A percentile compares a stretch with the other conserved stretches of the same genome.
These are phyloP conservation scores for Platanus orientalis DNA, from an alignment of 164 flowering plant species.

Conservation along the genomic window DNA sequence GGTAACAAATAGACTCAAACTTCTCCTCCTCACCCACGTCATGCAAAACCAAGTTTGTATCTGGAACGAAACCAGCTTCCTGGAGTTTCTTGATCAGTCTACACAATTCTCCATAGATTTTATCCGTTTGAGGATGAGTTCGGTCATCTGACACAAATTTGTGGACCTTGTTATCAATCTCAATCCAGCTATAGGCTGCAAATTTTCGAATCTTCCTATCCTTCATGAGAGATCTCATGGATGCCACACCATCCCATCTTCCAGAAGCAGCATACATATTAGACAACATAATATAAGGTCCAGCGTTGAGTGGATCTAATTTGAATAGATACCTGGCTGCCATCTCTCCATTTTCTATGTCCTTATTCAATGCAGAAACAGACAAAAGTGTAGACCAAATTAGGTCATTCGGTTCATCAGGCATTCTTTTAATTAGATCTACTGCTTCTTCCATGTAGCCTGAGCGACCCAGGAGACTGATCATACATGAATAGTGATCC, in stretches of 20 bases:
- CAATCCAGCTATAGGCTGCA: slow-evolving; percentile 60
- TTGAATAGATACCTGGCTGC: slow-evolving; percentile 47
- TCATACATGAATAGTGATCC: slow-evolving; percentile 60
- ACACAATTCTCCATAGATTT: slow-evolving; percentile 34
- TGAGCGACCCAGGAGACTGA: slow-evolving; percentile 49
- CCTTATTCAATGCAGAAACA: slow-evolving; percentile 34
- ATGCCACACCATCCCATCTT: slow-evolving; percentile 48
- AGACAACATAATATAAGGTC: slow-evolving; percentile 55
- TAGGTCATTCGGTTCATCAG: slow-evolving; percentile 31
- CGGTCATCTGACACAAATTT: slow-evolving; percentile 52
- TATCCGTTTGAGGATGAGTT: slow-evolving; percentile 37
- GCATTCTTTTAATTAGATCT: slow-evolving; percentile 39
- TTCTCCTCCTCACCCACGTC: slow-evolving; percentile 50
- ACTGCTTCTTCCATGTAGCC: slow-evolving; percentile 35
- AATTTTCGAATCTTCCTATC: slow-evolving; percentile 36
- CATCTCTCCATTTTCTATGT: slow-evolving; percentile 38
- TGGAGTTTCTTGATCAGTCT: slow-evolving; percentile 26
- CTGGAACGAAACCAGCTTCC: slow-evolving; percentile 36
- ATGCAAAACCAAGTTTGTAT: slow-evolving; percentile 38
- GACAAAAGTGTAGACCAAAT: slow-evolving; percentile 59
- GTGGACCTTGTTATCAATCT: slow-evolving; percentile 36
- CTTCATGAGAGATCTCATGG: slow-evolving; percentile 48
- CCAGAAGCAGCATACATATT: slow-evolving; percentile 55
- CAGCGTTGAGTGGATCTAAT: slow-evolving; percentile 41
- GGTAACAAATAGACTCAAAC: slow-evolving; percentile 36